phyloP scores from a whole-genome alignment of 179 eudicot species.

The Beta macrorhiza region DNA sequence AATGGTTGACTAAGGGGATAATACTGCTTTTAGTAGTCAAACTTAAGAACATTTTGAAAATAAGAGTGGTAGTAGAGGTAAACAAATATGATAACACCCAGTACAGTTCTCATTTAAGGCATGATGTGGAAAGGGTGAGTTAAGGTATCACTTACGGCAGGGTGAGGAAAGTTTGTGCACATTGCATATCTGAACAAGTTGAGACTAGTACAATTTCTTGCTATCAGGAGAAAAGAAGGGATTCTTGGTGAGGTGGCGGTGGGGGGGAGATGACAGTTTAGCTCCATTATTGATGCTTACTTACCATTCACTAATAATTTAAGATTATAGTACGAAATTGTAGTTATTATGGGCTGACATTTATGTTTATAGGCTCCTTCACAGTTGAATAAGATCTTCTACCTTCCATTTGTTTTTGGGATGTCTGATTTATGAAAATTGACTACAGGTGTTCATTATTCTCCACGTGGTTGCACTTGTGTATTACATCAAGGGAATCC shows the following conservation, averaged over 20 bases:
- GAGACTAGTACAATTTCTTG: neutral
- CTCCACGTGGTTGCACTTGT: constrained; percentile 95
- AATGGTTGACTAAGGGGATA: neutral
- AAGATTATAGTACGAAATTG: neutral
- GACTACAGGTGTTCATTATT: constrained; percentile 84
- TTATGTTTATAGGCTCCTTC: neutral
- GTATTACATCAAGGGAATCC: constrained; percentile 84
- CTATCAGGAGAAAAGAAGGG: neutral
- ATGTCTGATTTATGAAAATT: constrained; percentile 22
- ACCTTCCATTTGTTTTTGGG: neutral
- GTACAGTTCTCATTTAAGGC: neutral
- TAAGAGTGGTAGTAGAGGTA: neutral
- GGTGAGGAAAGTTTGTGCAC: neutral
- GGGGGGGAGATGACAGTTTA: neutral
- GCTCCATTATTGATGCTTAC: neutral
- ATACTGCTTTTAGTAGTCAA: too few relatives aligned
- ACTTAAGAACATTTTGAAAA: neutral
- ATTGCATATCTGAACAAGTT: neutral
- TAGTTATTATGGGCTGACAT: constrained; percentile 3
- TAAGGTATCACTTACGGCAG: neutral
- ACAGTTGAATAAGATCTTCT: neutral
- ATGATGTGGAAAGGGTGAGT: neutral
- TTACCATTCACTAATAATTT: neutral
- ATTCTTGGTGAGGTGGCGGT: too few relatives aligned
- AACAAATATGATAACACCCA: neutral